Base-by-base conservation (phyloP, 805 yeast genomes). In the Hanseniaspora opuntiae region DNA sequence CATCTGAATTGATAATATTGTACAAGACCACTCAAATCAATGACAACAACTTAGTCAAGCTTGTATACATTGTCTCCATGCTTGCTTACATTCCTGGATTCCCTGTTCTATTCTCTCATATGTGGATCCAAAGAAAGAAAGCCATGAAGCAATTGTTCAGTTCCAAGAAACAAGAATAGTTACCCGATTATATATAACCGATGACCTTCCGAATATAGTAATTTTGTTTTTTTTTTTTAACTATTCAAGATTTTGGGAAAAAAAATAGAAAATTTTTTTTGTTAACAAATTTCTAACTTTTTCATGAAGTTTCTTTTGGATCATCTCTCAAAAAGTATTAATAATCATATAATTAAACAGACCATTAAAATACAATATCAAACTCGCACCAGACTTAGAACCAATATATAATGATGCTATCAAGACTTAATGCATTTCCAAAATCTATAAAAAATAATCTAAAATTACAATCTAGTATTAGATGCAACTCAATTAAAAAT, bases 81-180 rank as follows among this genome's bases (percentile, higher is more conserved):
- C 65, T 77, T 32, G 73, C 82, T 8, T 93, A 90, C 65, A 73
- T 82, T 35, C 97, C 97, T 10, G 95, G 97, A 1, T 78, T 89
- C 66, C 88, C 86, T 65, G 75, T 82, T 60, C 71, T 93, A 61
- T 93, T 80, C 70, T 74, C 84, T 14, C 89, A 93, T 65, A 89
- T 93, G 96, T 73, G 90, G 62, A 77, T 74, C 58, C 97, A 90
- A 71, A 81, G 98, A 70, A 74, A 73, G 65, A 86, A 86, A 72
- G 87, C 81, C 4, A 71, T 82, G 74, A 79, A 74, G 53, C 63
- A 54, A 25, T 10, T 54, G 24, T 44, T 44, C 33, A 14, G 12
- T 10, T 22, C 44, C 19, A 39, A 33, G 37, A 44, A 44, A 17
- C 5, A 3, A 22, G 37, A 7, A 1, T 44, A 12, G 25, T 39